Percentiles rank a stretch among this genome's conserved stretches.
Conservation (phyloP, 495 filamentous ascomycete species). For the Aspergillus diversus region DNA sequence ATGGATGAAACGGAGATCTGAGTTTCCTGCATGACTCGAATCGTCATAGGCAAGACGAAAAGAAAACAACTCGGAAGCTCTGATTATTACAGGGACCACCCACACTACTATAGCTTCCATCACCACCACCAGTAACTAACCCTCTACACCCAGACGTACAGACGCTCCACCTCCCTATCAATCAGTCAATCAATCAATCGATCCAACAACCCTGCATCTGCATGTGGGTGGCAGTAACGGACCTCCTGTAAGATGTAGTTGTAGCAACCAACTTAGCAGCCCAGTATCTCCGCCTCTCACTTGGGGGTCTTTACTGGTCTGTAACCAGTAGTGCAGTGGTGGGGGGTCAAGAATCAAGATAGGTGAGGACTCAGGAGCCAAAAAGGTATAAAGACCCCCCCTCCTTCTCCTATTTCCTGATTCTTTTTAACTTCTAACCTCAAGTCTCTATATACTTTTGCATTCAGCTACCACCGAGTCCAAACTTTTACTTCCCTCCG, state of each 20-base stretch:
- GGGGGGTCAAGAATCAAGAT: not conserved
- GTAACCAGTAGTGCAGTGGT: not conserved
- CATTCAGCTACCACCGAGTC: slow-evolving; percentile 2
- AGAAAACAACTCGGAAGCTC: slow-evolving; percentile 11
- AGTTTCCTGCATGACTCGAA: slow-evolving; percentile 5
- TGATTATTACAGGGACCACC: not conserved
- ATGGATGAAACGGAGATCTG: not conserved
- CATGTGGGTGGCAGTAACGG: not conserved
- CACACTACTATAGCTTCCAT: not conserved
- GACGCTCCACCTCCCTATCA: slow-evolving; percentile 14
- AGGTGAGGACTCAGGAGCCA: not conserved
- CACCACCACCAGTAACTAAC: not conserved
- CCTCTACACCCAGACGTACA: not conserved
- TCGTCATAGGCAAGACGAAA: slow-evolving; percentile 7
- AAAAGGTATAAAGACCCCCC: slow-evolving; percentile 8
- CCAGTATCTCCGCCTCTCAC: too few species aligned
- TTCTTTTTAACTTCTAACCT: slow-evolving; percentile 4
- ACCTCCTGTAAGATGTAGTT: not conserved
- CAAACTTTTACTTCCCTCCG: slow-evolving; percentile 12
- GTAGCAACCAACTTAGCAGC: not conserved
- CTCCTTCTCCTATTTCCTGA: not conserved
- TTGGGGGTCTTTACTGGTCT: too few species aligned
- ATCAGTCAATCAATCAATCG: slow-evolving; percentile 11
- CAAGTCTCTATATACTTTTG: not conserved
- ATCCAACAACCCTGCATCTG: not conserved